phyloP scores from a whole-genome alignment of 257 asterid species.

The Jacaranda copaia region DNA sequence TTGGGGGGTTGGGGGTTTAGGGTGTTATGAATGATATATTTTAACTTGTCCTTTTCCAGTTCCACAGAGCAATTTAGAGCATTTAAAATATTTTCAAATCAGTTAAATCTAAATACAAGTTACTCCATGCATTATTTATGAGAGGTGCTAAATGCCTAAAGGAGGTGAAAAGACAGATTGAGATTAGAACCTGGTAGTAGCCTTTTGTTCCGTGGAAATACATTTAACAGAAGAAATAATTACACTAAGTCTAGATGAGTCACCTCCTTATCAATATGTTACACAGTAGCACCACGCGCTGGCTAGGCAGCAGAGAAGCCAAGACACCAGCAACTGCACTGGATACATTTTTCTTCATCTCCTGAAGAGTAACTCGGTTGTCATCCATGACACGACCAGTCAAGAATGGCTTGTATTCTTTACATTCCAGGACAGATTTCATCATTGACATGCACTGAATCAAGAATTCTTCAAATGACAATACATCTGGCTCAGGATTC shows the following conservation, averaged over 20 bases:
- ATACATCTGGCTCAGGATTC: slow-evolving; percentile 77
- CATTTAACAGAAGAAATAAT: slow-evolving; percentile 15
- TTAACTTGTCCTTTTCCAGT: slow-evolving; percentile 6
- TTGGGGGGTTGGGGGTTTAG: no score
- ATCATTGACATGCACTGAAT: slow-evolving; percentile 90
- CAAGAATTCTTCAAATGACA: slow-evolving; percentile 78
- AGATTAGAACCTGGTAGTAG: slow-evolving; percentile 14
- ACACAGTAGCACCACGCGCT: slow-evolving; percentile 85
- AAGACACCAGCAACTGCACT: slow-evolving; percentile 75
- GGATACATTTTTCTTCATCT: slow-evolving; percentile 81
- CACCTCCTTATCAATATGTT: slow-evolving; percentile 90
- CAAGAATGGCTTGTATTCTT: slow-evolving; percentile 82
- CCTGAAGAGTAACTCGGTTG: slow-evolving; percentile 75
- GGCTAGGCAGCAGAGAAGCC: slow-evolving; percentile 78
- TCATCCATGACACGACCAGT: slow-evolving; percentile 94
- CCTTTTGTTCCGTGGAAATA: slow-evolving; percentile 32
- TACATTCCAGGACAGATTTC: slow-evolving; percentile 90
- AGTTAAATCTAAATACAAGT: slow-evolving; percentile 16
- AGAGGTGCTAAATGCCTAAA: slow-evolving; percentile 9
- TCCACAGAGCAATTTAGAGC: slow-evolving; percentile 25
- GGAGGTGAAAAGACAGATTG: slow-evolving; percentile 6
- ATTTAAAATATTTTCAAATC: background rate
- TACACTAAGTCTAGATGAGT: slow-evolving; percentile 20
- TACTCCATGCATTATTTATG: background rate
- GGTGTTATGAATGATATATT: background rate